A percentile compares a stretch with the other conserved stretches of the same genome.
Evolutionary conservation across 164 flowering plant genomes (phyloP).

Genomic region (Houttuynia cordata): DNA sequence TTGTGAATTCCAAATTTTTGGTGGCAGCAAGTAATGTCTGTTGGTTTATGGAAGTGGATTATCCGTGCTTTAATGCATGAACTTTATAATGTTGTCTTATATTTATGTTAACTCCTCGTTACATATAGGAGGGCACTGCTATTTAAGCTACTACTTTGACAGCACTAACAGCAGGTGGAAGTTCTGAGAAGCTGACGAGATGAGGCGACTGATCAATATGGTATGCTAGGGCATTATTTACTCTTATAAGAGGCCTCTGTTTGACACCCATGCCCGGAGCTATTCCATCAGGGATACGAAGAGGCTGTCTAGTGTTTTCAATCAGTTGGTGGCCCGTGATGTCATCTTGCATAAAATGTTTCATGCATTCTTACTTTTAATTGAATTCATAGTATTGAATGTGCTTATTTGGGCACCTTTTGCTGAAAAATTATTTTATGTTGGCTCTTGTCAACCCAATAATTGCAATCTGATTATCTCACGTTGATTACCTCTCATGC

Average conservation of each 20-base stretch:
- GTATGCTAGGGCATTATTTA: conserved; percentile 58
- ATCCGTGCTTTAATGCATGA: background rate
- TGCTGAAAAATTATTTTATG: too few species aligned
- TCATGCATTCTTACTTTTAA: background rate
- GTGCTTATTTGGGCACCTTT: too few species aligned
- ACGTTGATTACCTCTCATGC: too few species aligned
- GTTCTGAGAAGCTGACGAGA: conserved; percentile 47
- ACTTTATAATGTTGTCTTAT: too few species aligned
- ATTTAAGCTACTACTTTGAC: conserved; percentile 19
- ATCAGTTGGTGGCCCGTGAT: background rate
- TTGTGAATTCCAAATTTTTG: too few species aligned
- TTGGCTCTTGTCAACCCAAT: too few species aligned
- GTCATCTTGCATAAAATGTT: too few species aligned
- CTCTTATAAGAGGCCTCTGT: conserved; percentile 27
- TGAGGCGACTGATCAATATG: conserved; percentile 13
- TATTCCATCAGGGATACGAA: background rate
- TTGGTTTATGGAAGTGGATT: background rate
- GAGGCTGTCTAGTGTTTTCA: background rate
- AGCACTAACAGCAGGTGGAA: conserved; percentile 59
- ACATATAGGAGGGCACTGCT: conserved; percentile 33
- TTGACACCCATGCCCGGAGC: conserved; percentile 10
- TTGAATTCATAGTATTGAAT: too few species aligned
- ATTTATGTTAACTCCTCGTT: conserved; percentile 19
- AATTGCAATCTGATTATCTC: too few species aligned
- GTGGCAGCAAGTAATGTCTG: background rate